Evolutionary conservation across 169 alveolate genomes (phyloP), one percentile per base, ranked within the genome.

Genomic region (Cryptosporidium sp.): DNA sequence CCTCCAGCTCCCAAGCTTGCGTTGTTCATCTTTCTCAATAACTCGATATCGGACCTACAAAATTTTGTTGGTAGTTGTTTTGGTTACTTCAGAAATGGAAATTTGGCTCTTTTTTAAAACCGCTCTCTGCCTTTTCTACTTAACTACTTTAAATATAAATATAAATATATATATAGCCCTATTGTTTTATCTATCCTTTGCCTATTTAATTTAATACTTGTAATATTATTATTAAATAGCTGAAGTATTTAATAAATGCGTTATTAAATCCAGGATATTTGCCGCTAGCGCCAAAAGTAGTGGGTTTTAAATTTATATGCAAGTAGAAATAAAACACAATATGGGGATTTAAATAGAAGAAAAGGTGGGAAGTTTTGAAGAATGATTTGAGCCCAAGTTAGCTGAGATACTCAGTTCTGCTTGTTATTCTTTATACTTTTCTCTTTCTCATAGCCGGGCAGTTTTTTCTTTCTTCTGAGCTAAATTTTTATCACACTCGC

Each of bases 1-100:
- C 89, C 89, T 33, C 89, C 89, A 33, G 69, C 89, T 80, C 89
- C 89, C 35, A 80, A 80, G 41, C 37, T 62, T 26, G 59, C 68
- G 35, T 35, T 59, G 37, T 80, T 80, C 89, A 80, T 80, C 35
- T 37, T 23, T 21, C 26, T 45, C 21, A 26, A 23, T 23, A 35
- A 43, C 29, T 51, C 18, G 59, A 16, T 55, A 26, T 55, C 10
- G 67, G 35, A 55, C 67, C 67, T 55, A 18, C n/a, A 55, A 55
- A 9, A 7, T 55, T 26, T 55, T 8, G 67, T 26, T 55, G 37
- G 3, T 26, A 55, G 29, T 55, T 1, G 2, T 50, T 55, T 55
- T 0, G 29, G 37, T n/a, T 55, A 9, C 8, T 26, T n/a, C 16
- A 55, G 14, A 41, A 41, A 55, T 23, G 67, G 35, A 55, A 65